Evolutionary conservation across 805 yeast genomes (phyloP).

Genomic region (Cyberlindnera americana): DNA sequence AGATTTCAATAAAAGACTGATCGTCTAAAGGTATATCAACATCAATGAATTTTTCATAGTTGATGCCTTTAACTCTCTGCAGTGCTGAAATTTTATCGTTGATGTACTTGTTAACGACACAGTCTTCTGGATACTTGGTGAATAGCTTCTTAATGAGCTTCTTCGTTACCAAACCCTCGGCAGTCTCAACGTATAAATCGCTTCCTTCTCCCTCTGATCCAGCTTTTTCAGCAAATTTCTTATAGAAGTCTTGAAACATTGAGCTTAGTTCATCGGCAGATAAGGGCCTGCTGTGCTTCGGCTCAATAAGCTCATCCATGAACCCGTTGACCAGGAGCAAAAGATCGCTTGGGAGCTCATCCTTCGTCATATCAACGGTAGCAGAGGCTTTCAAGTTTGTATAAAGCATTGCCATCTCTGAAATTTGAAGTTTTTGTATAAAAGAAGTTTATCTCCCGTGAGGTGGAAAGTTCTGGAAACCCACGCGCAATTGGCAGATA

Average conservation of each 20-base stretch:
- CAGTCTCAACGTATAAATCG: no score
- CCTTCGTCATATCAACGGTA: neutral
- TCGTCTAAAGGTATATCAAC: conserved; percentile 14
- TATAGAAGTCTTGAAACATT: conserved; percentile 23
- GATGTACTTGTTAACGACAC: conserved; percentile 17
- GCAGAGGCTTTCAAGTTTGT: neutral
- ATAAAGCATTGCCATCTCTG: no score
- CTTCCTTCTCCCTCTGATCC: no score
- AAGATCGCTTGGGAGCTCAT: conserved; percentile 10
- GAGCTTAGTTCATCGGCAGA: conserved; percentile 16
- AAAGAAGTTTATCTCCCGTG: no score
- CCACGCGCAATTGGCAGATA: neutral
- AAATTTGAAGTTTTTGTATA: no score
- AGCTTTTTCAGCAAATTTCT: no score
- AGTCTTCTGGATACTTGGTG: conserved; percentile 15
- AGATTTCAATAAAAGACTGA: conserved; percentile 5
- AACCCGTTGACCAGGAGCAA: conserved; percentile 17
- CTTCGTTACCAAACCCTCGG: conserved; percentile 16
- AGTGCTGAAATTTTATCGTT: conserved; percentile 15
- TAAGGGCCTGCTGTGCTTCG: conserved; percentile 24
- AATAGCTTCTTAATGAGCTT: conserved; percentile 18
- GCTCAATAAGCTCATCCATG: conserved; percentile 19
- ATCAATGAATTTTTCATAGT: conserved; percentile 20
- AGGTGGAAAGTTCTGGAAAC: conserved; percentile 5
- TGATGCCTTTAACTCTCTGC: conserved; percentile 13